These are phyloP conservation scores for Diaporthe sp. DNA, from an alignment of 2,329 filamentous ascomycete genomes.

Conservation along the genomic window DNA sequence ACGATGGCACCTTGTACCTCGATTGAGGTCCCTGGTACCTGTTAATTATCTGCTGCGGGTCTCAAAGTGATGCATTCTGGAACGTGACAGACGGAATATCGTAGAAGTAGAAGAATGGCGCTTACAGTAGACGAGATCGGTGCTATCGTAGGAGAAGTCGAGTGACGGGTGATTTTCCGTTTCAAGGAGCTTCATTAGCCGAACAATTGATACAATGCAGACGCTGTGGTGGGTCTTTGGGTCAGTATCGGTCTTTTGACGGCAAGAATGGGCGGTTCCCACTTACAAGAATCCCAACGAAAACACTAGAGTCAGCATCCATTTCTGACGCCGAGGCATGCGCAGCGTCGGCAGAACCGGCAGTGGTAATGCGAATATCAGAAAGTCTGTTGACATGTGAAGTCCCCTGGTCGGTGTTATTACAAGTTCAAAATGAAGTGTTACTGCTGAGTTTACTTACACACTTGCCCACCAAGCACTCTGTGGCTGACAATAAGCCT, in stretches of 20 bases:
- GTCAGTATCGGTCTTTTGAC: neutral
- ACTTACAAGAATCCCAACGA: constrained; percentile 58
- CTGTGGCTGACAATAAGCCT: constrained; percentile 35
- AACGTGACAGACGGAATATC: neutral
- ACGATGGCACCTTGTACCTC: constrained; percentile 54
- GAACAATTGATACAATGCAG: constrained; percentile 52
- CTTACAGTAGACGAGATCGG: constrained; percentile 50
- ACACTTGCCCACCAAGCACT: constrained; percentile 45
- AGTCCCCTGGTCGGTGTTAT: constrained; percentile 40
- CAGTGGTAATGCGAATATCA: constrained; percentile 53
- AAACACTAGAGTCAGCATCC: constrained; percentile 54
- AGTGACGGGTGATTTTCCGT: constrained; percentile 35
- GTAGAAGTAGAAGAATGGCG: neutral
- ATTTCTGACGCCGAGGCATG: constrained; percentile 58
- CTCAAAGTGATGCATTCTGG: neutral
- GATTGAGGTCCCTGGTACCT: constrained; percentile 46
- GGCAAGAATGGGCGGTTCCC: too few species aligned
- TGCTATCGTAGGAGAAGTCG: constrained; percentile 49
- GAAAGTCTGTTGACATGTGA: constrained; percentile 46
- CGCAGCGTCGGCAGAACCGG: constrained; percentile 59
- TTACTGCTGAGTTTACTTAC: neutral
- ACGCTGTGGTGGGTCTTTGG: constrained; percentile 47
- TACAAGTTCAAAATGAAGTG: neutral
- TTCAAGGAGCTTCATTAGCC: constrained; percentile 49
- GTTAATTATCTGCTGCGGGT: neutral